Percentiles rank a stretch among this genome's conserved stretches.
Conservation (phyloP, 352 stramenopile species). For the Pythium insidiosum region DNA sequence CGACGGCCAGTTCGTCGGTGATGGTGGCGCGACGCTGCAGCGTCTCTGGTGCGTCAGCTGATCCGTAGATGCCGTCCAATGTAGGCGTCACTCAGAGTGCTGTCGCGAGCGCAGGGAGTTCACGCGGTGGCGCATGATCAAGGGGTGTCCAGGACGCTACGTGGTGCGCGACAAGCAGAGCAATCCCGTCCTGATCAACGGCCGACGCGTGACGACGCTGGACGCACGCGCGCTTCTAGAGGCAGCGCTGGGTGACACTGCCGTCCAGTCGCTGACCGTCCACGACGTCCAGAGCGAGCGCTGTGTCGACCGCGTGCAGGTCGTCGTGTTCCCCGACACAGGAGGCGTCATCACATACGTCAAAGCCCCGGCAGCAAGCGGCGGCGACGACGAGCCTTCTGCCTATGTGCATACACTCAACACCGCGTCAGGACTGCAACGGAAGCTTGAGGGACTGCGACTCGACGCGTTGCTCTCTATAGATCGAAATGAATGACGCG, state of each 20-base stretch:
- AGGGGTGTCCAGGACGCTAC: constrained; percentile 55
- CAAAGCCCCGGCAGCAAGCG: constrained; percentile 14
- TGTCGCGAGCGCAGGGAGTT: constrained; percentile 58
- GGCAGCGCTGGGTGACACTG: constrained; percentile 14
- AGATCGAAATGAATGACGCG: no score
- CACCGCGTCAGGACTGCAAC: constrained; percentile 40
- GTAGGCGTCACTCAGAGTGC: no score
- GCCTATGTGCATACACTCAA: constrained; percentile 62
- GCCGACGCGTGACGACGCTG: constrained; percentile 23
- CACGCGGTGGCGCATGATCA: constrained; percentile 64
- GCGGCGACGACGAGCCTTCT: neutral
- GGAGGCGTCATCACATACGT: constrained; percentile 68
- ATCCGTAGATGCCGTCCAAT: no score
- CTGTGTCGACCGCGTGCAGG: constrained; percentile 38
- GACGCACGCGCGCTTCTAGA: constrained; percentile 21
- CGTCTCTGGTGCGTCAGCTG: constrained; percentile 35
- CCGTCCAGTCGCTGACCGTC: constrained; percentile 9
- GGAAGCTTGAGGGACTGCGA: constrained; percentile 43
- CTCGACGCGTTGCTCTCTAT: constrained; percentile 29
- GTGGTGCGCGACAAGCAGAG: constrained; percentile 48
- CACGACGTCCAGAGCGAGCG: constrained; percentile 31
- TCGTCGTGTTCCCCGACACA: constrained; percentile 41
- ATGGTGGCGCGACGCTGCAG: constrained; percentile 42
- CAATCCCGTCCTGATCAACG: constrained; percentile 23
- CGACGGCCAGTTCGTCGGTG: constrained; percentile 39